Base-by-base conservation (phyloP, 805 yeast species). In the Naumovozyma baii region DNA sequence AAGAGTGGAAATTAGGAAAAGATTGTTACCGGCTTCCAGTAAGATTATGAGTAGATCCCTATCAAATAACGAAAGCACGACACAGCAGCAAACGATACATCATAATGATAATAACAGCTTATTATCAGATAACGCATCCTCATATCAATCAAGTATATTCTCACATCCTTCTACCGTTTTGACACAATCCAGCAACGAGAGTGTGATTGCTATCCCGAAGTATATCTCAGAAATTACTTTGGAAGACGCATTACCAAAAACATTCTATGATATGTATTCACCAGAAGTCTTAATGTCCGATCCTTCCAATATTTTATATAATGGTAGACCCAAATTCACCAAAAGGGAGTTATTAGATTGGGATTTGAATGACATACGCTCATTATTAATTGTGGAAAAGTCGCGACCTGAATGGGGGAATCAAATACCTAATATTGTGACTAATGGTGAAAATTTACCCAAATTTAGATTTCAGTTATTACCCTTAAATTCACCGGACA, bases 311-410 rank as follows among this genome's bases (percentile, higher is more conserved):
- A 42, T 69, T 17, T 62, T 75, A 31, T 63, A 70, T 9, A 74
- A 74, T 45, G 81, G 82, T 0, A 63, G 86, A 33, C 85, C 84
- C 10, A 55, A 61, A 18, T 80, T 78, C 58, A 78, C 85, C 0
- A 73, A 71, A 44, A 63, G 86, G 39, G 75, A 73, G 13, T 63
- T 82, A 31, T 62, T 76, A 18, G 82, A 80, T 55, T 82, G 90
- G 90, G 78, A 73, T 36, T 52, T 78, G 37, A 82, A 82, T 56
- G 88, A 80, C 54, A 62, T 78, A 15, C 63, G 90, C 33, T 77
- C 86, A 1, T 57, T 80, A 20, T 61, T 82, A 29, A 76, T 82
- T 19, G 66, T 78, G 17, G 72, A 68, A 25, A 60, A 55, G 18
- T 47, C 73, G 30, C 62, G 60, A 37, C 75, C 76, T 4, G 78